These are phyloP conservation scores for Aureobasidium sp. DNA, from an alignment of 2,329 filamentous ascomycete genomes.

Conservation along the genomic window DNA sequence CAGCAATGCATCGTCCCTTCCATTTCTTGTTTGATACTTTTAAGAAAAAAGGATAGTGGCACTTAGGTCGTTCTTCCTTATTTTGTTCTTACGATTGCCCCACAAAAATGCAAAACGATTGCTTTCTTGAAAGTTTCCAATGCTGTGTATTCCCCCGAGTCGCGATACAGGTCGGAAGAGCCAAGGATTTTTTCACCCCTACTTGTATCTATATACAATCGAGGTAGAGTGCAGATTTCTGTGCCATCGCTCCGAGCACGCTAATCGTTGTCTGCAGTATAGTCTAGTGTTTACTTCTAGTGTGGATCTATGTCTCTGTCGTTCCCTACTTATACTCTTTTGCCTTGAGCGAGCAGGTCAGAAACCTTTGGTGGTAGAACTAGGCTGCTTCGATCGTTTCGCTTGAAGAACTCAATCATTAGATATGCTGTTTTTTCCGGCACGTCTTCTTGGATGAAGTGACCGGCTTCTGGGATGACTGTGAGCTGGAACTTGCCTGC, in stretches of 20 bases:
- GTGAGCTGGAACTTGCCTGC: slow-evolving; percentile 89
- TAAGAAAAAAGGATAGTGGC: neutral
- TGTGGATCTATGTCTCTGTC: neutral
- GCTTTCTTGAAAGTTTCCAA: neutral
- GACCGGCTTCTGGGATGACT: slow-evolving; percentile 88
- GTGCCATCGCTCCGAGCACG: no score
- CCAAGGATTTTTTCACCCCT: no score
- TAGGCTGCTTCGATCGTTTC: slow-evolving; percentile 79
- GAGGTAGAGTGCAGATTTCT: no score
- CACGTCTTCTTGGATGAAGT: slow-evolving; percentile 94
- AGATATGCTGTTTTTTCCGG: slow-evolving; percentile 82
- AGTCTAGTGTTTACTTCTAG: neutral
- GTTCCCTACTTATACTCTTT: slow-evolving; percentile 36
- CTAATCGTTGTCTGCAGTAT: no score
- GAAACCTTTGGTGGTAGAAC: slow-evolving; percentile 85
- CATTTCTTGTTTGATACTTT: neutral
- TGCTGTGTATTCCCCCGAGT: no score
- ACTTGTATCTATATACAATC: no score
- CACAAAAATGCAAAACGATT: neutral
- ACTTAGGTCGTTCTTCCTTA: neutral
- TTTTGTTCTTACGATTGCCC: neutral
- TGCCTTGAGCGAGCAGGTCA: slow-evolving; percentile 42
- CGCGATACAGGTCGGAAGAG: no score
- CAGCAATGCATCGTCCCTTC: neutral
- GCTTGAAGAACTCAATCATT: slow-evolving; percentile 81